Evolutionary conservation across 192 early-diverging fungal species (phyloP), one percentile per base, ranked within the genome.

Genomic region (Coemansia sp.): DNA sequence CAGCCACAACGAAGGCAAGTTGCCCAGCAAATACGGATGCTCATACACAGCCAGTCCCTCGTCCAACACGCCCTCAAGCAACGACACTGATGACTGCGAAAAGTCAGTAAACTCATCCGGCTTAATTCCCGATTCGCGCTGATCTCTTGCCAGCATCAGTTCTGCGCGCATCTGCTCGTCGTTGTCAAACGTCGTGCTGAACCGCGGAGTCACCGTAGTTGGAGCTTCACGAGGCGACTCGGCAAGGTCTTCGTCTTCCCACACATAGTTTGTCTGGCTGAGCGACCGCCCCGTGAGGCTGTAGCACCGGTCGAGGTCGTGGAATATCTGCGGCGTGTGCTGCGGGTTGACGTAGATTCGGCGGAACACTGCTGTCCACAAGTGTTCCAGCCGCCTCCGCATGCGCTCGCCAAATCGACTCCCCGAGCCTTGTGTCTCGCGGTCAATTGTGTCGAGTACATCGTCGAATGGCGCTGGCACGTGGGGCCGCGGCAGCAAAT

Each of bases 41-140:
- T 75, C 85, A 43, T 88, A 92, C 10, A 80, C 75, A 22, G 83
- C 76, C 84, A 90, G 78, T 2, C 88, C 87, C 39, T 87, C 84
- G 60, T 92, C 89, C 23, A 92, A 63, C 6, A 92, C 84, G 22
- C 90, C 90, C 19, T 85, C 67, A 14, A 86, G 80, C 23, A 92
- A 60, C 0, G 86, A 86, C 79, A 89, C 87, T 6, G 90, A 87
- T 9, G 90, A 89, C 66, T 92, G 85, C 27, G 62, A 69, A 63
- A 87, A 92, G 63, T 92, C 88, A 7, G 90, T 92, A 50, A 84
- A 88, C 25, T 83, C 65, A 47, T 87, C 84, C 2, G 89, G 79
- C 25, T 83, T 81, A 0, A 86, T 86, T 27, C 79, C 78, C 41
- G 84, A 86, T 51, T 89, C 84, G 11, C 89, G 81, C 32, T 90